Conservation (phyloP, 352 stramenopile genomes). For the Globisporangium lucens region DNA sequence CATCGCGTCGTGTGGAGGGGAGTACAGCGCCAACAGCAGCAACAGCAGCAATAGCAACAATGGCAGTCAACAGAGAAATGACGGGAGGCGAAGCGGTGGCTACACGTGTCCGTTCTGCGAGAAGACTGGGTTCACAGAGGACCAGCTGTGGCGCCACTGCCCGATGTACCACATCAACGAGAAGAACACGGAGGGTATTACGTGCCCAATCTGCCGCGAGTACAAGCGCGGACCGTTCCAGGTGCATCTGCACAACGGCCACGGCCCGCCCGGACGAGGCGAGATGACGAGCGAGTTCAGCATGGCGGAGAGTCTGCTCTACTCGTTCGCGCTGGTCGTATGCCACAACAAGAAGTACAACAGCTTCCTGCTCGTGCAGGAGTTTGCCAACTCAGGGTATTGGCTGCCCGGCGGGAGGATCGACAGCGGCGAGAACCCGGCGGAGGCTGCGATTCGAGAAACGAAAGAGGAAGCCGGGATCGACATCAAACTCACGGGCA, state of each 20-base stretch:
- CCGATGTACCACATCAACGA: slow-evolving; percentile 88
- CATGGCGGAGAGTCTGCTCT: slow-evolving; percentile 68
- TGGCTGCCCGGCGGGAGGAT: slow-evolving; percentile 79
- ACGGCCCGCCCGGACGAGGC: slow-evolving; percentile 68
- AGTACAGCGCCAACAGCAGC: neutral
- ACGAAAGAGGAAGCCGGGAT: slow-evolving; percentile 87
- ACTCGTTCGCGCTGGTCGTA: slow-evolving; percentile 84
- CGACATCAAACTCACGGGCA: slow-evolving; percentile 70
- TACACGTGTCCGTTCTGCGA: slow-evolving; percentile 77
- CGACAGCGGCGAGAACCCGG: slow-evolving; percentile 74
- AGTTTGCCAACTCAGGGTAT: slow-evolving; percentile 85
- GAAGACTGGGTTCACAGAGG: slow-evolving; percentile 69
- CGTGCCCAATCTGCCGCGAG: slow-evolving; percentile 74
- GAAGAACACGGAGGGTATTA: slow-evolving; percentile 64
- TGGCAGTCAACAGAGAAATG: slow-evolving; percentile 13
- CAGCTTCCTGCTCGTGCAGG: slow-evolving; percentile 80
- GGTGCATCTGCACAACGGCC: slow-evolving; percentile 83
- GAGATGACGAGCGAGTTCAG: slow-evolving; percentile 84
- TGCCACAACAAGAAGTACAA: slow-evolving; percentile 83
- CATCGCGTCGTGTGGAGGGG: slow-evolving; percentile 43
- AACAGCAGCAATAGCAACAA: slow-evolving; percentile 15
- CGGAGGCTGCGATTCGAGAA: slow-evolving; percentile 74
- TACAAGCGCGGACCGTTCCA: slow-evolving; percentile 69
- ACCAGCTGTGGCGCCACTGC: slow-evolving; percentile 82
- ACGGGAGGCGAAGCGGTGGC: neutral